Base-by-base conservation (phyloP, 345 rosid species). In the Erodium maritimum region DNA sequence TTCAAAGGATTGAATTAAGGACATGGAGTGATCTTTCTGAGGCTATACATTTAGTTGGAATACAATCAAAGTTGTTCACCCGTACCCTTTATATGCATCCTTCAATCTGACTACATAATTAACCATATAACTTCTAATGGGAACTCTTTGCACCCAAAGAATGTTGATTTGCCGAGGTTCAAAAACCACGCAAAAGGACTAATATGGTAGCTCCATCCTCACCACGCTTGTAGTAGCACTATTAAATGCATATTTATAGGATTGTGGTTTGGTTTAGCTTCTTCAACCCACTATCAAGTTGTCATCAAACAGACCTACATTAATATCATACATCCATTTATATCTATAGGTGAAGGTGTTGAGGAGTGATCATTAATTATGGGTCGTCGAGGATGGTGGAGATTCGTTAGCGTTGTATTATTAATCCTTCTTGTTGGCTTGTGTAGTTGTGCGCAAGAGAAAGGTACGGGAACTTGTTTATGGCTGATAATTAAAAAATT, bases 231-330 rank as follows among this genome's bases (percentile, higher is more conserved):
- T n/a, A n/a, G n/a, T 37, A 1, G 13, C 46, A 37, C 10, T 37
- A 37, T 64, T 51, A 52, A 16, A 64, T 54, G 48, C 5, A 17
- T 70, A 66, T 57, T 63, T 63, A 67, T 69, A 65, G 67, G n/a
- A 9, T 16, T 21, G 23, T 22, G 56, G 65, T 53, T 23, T 13
- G 5, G 46, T 58, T 61, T 55, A n/a, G 17, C 58, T 19, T 17
- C 18, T 50, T 8, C 53, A 50, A 11, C 1, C 20, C 18, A 50
- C 18, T 2, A 1, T 12, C 46, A 37, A 5, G 46, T 12, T 37
- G 13, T 37, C 13, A 37, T 37, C 46, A 37, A 29, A 29, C 34
- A 3, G 34, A 3, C 34, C 34, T 29, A 29, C 5, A 29, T 29
- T 29, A 29, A 29, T 29, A 29, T 29, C 34, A 29, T n/a, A n/a